Base-by-base conservation (phyloP, 164 flowering plant genomes). In the Piper longum region DNA sequence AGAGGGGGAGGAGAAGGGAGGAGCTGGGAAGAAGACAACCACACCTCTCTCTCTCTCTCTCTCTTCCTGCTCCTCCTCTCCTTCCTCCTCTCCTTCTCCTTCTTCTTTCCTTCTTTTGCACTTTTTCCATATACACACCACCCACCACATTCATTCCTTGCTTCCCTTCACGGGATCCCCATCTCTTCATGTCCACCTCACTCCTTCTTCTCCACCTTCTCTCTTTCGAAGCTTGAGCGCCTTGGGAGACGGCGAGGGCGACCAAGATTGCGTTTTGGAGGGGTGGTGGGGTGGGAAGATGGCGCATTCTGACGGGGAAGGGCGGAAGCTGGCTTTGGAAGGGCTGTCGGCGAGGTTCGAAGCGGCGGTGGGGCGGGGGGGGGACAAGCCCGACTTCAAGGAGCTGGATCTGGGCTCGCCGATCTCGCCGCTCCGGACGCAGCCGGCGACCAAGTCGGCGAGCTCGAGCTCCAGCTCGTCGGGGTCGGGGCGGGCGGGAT, bases 351-450 rank as follows among this genome's bases (percentile, higher is more conserved):
- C 83, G 74, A 85, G 84, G 41, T 71, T 85, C 43, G 72, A 72
- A 41, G 74, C 68, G n/a, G 64, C 81, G 2, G 39, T 79, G 59
- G 72, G 67, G 59, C 68, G 67, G 70, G 82, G 73, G 0, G 55
- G 62, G 11, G 61, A 88, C 79, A 91, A 91, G 74, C 90, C 96
- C 8, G 98, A 91, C 75, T 81, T 79, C 76, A 78, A 78, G 44
- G 89, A 88, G 58, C 83, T 82, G 64, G 84, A 85, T 82, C 84
- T 85, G 73, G 95, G 91, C 48, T 88, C 97, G 5, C 96, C 98
- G 5, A 85, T 86, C 51, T 91, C 98, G 3, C 87, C 98, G 0
- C 70, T 91, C n/a, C 68, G 87, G 55, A 62, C 73, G 11, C 63
- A 60, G 72, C 80, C 26, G 74, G 41, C 56, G 5, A 52, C 17